Conservation (phyloP, 2,329 filamentous ascomycete genomes). For the Colletotrichum horii region DNA sequence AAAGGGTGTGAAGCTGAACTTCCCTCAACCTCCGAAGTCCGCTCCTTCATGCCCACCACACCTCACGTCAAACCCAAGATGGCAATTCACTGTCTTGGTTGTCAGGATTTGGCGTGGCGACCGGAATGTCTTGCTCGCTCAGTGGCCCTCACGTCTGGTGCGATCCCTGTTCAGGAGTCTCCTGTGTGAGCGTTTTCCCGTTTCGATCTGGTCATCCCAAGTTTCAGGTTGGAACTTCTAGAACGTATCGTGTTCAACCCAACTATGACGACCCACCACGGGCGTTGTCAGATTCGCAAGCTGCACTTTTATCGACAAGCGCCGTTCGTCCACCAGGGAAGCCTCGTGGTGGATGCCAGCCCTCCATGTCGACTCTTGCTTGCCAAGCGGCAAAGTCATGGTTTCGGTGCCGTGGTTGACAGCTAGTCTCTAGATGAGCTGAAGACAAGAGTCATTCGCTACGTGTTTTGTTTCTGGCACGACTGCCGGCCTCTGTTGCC, state of each 20-base stretch:
- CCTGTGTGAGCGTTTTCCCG: not conserved
- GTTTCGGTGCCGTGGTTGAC: not conserved
- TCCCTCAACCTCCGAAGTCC: not conserved
- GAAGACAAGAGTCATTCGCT: not conserved
- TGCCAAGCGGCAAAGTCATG: not conserved
- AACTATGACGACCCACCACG: slow-evolving; percentile 6
- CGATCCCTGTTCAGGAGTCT: slow-evolving; percentile 2
- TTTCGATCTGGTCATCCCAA: slow-evolving; percentile 14
- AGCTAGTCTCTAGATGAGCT: not conserved
- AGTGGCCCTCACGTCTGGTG: not conserved
- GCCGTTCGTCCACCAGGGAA: not conserved
- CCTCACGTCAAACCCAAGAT: not conserved
- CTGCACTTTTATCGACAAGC: slow-evolving; percentile 18
- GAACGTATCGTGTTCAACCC: slow-evolving; percentile 15
- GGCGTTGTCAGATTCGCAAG: slow-evolving; percentile 16
- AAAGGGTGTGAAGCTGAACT: not conserved
- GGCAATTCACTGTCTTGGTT: not conserved
- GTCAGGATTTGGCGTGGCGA: not conserved
- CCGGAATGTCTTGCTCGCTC: not conserved
- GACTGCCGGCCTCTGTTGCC: not conserved
- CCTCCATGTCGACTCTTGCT: not conserved
- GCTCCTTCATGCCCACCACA: not conserved
- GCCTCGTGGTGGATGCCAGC: not conserved
- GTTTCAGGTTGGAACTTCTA: slow-evolving; percentile 20
- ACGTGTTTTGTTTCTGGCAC: not conserved